A percentile compares a stretch with the other conserved stretches of the same genome.
Conservation (phyloP, 1,284 basidiomycete species). For the Ceratobasidium sp. region DNA sequence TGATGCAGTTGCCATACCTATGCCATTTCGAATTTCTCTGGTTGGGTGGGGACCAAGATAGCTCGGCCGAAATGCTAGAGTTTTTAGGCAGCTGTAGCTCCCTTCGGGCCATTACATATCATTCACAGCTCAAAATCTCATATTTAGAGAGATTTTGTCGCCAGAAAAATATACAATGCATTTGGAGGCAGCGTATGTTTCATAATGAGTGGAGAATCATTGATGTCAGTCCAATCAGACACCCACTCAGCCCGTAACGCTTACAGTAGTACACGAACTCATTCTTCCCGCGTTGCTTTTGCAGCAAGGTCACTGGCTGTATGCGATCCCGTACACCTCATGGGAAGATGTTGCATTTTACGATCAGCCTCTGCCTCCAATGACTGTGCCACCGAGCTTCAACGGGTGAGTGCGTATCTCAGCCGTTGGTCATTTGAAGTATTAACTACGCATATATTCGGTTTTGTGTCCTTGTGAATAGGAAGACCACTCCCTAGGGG, state of each 20-base stretch:
- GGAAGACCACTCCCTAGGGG: no score
- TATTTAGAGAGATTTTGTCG: background rate
- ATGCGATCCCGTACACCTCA: background rate
- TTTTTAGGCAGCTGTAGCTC: background rate
- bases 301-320: background rate
- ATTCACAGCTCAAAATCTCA: background rate
- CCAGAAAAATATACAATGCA: background rate
- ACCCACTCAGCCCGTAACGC: no score
- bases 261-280: background rate
- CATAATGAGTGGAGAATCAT: background rate
- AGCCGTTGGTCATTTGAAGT: no score
- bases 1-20: conserved; percentile 5
- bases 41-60: background rate
- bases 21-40: conserved; percentile 16
- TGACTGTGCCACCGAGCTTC: background rate
- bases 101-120: background rate
- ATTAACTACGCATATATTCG: no score
- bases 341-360: background rate
- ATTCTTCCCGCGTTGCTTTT: background rate
- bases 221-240: background rate
- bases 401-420: no score
- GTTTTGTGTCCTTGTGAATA: no score
- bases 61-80: background rate
- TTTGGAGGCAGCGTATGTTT: background rate
- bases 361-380: background rate